phyloP scores from a whole-genome alignment of 805 yeast genomes.

The Lachancea meyersii region DNA sequence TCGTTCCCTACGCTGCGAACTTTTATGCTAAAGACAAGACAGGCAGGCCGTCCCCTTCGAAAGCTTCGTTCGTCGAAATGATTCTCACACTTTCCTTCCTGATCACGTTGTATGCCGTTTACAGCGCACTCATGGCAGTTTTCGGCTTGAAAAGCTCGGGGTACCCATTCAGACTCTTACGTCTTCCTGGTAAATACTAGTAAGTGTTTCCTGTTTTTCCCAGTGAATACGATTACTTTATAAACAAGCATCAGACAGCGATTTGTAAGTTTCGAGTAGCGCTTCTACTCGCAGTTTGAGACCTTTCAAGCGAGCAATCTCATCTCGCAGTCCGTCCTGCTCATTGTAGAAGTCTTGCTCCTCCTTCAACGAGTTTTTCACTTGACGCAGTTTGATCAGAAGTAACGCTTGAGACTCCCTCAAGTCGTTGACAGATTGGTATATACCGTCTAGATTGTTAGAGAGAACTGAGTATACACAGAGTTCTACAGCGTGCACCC shows the following conservation, averaged over 20 bases:
- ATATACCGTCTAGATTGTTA: constrained; percentile 28
- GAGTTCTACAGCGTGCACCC: constrained; percentile 30
- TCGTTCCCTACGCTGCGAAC: constrained; percentile 38
- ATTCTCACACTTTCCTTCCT: constrained; percentile 43
- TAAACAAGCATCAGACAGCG: constrained; percentile 3
- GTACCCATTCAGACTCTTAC: constrained; percentile 65
- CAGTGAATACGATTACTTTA: background rate
- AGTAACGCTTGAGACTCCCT: constrained; percentile 31
- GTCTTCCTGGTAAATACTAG: constrained; percentile 20
- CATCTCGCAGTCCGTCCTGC: constrained; percentile 8
- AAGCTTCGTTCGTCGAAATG: constrained; percentile 36
- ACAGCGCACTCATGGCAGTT: constrained; percentile 56
- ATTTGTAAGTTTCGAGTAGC: constrained; percentile 12
- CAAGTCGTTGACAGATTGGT: constrained; percentile 28
- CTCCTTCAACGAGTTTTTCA: constrained; percentile 19
- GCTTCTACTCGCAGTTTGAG: constrained; percentile 14
- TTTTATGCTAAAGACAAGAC: constrained; percentile 33
- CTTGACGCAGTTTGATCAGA: constrained; percentile 22
- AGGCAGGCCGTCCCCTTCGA: constrained; percentile 25
- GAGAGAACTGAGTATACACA: constrained; percentile 28
- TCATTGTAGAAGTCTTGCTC: constrained; percentile 22
- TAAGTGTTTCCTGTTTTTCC: background rate
- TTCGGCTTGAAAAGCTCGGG: constrained; percentile 67
- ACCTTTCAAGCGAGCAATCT: constrained; percentile 10
- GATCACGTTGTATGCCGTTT: constrained; percentile 46